Conservation (phyloP, 768 basidiomycete genomes). For the Macrolepiota dolichaula region DNA sequence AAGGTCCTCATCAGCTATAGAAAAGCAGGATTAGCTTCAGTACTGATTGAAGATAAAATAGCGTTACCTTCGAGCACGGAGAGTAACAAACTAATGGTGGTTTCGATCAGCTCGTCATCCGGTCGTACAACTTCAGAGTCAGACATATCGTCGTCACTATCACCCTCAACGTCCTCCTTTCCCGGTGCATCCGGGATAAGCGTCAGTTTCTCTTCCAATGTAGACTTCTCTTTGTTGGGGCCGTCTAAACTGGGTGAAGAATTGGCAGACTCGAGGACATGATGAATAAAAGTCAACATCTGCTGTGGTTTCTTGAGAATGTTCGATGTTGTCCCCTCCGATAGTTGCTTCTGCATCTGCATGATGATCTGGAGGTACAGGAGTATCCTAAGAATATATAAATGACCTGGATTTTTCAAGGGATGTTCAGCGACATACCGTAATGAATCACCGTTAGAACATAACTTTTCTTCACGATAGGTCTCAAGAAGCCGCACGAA, state of each 20-base stretch:
- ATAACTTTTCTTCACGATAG: slow-evolving; percentile 48
- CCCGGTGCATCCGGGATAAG: slow-evolving; percentile 29
- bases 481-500: slow-evolving; percentile 73
- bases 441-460: slow-evolving; percentile 44
- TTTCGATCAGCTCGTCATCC: slow-evolving; percentile 69
- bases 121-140: slow-evolving; percentile 34
- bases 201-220: slow-evolving; percentile 20
- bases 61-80: slow-evolving; percentile 79
- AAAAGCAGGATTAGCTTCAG: background rate
- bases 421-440: slow-evolving; percentile 32
- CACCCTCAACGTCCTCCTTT: slow-evolving; percentile 39
- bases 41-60: slow-evolving; percentile 1
- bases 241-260: slow-evolving; percentile 21
- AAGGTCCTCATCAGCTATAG: slow-evolving; percentile 51
- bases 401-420: background rate
- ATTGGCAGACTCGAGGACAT: slow-evolving; percentile 55
- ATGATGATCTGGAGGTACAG: slow-evolving; percentile 78
- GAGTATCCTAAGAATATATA: slow-evolving; percentile 44
- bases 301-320: slow-evolving; percentile 65
- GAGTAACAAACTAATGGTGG: slow-evolving; percentile 76
- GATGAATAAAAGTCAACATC: slow-evolving; percentile 78
- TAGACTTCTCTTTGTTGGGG: slow-evolving; percentile 18
- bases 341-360: slow-evolving; percentile 72
- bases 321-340: slow-evolving; percentile 50
- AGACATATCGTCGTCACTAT: slow-evolving; percentile 56